These are phyloP conservation scores for Helianthus tuberosus DNA, from an alignment of 129 eudicot species.

Conservation along the genomic window DNA sequence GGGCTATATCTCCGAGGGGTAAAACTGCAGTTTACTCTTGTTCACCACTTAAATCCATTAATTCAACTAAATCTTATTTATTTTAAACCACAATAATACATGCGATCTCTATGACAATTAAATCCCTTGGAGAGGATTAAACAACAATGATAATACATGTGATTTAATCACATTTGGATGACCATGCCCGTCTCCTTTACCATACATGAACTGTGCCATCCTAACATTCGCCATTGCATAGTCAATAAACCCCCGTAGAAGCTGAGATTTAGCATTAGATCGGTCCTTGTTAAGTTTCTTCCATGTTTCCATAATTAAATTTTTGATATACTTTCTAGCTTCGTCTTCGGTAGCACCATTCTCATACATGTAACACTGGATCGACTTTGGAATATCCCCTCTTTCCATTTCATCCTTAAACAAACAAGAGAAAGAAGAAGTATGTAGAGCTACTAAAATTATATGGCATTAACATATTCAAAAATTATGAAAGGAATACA, in stretches of 20 bases:
- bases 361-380: constrained; percentile 35
- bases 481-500: too few relatives aligned
- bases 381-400: constrained; percentile 39
- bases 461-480: too few relatives aligned
- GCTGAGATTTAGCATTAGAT: not conserved
- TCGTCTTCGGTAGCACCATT: constrained; percentile 29
- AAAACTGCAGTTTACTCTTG: too few relatives aligned
- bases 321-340: constrained; percentile 27
- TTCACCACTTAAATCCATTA: too few relatives aligned
- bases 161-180: constrained; percentile 9
- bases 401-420: constrained; percentile 27
- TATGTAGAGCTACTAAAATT: too few relatives aligned
- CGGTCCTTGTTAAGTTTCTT: constrained; percentile 34
- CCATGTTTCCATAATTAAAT: constrained; percentile 27
- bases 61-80: too few relatives aligned
- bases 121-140: constrained; percentile 23
- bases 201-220: constrained; percentile 29
- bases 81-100: too few relatives aligned
- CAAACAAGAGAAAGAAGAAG: not conserved
- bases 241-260: constrained; percentile 13
- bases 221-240: constrained; percentile 13
- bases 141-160: not conserved
- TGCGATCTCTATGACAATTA: too few relatives aligned
- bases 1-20: too few relatives aligned
- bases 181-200: constrained; percentile 32